Evolutionary conservation across 495 filamentous ascomycete genomes (phyloP).

Genomic region (Aeminium ludgeri): DNA sequence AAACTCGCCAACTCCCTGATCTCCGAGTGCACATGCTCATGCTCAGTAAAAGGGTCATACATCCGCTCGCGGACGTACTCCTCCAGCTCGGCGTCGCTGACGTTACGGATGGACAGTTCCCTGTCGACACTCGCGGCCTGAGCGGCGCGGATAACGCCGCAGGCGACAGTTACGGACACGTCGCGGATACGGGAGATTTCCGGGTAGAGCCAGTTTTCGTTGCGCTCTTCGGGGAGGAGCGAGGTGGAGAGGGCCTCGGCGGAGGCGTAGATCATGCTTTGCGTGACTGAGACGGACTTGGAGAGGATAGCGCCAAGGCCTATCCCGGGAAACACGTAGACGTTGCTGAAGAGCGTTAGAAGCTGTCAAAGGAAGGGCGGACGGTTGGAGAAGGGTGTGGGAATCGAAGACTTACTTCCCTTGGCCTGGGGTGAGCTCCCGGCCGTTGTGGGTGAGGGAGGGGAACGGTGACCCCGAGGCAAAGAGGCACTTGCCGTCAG

Average conservation of each 20-base stretch:
- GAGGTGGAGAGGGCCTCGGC: slow-evolving; percentile 64
- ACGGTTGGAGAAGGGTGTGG: slow-evolving; percentile 18
- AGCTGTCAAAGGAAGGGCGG: too few relatives aligned
- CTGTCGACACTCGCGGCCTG: slow-evolving; percentile 70
- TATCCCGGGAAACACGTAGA: slow-evolving; percentile 96
- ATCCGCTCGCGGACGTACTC: slow-evolving; percentile 64
- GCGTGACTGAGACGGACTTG: slow-evolving; percentile 75
- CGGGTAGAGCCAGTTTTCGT: slow-evolving; percentile 79
- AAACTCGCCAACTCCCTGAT: slow-evolving; percentile 11
- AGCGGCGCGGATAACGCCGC: slow-evolving; percentile 84
- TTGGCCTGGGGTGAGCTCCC: slow-evolving; percentile 74
- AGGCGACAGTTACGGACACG: slow-evolving; percentile 71
- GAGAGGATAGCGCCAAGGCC: slow-evolving; percentile 86
- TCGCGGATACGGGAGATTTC: slow-evolving; percentile 80
- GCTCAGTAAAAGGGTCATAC: slow-evolving; percentile 51
- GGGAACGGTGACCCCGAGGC: slow-evolving; percentile 91
- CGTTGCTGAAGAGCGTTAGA: slow-evolving; percentile 41
- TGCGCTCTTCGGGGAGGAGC: slow-evolving; percentile 62
- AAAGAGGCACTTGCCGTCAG: slow-evolving; percentile 78
- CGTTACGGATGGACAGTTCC: slow-evolving; percentile 48
- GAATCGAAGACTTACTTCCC: slow-evolving; percentile 28
- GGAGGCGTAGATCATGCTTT: slow-evolving; percentile 90
- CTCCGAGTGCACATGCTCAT: slow-evolving; percentile 21
- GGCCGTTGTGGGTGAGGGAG: slow-evolving; percentile 45
- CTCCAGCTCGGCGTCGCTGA: slow-evolving; percentile 60